A percentile compares a stretch with the other conserved stretches of the same genome.
Evolutionary conservation across 768 basidiomycete genomes (phyloP).

Genomic region (Tulasnella sp.): DNA sequence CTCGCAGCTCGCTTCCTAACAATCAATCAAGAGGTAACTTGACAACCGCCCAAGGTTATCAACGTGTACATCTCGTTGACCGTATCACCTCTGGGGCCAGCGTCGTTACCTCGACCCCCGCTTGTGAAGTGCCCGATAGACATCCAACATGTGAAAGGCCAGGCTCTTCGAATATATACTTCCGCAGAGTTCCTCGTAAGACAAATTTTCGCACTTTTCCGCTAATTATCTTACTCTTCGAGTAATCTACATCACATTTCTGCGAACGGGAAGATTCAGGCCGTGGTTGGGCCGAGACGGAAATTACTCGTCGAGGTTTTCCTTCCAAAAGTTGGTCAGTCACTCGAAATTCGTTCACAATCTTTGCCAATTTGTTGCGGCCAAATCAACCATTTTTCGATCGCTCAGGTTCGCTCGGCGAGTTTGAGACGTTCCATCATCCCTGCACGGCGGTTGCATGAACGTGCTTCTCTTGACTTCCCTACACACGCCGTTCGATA

Average conservation of each 20-base stretch:
- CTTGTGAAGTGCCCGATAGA: neutral
- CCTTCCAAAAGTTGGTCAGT: neutral
- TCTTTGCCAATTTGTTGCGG: too few relatives aligned
- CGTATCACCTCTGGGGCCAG: neutral
- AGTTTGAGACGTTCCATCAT: too few relatives aligned
- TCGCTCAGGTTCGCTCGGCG: too few relatives aligned
- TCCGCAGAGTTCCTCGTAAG: neutral
- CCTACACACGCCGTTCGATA: too few relatives aligned
- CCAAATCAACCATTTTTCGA: too few relatives aligned
- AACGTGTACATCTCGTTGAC: neutral
- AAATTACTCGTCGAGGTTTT: neutral
- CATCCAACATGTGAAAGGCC: neutral
- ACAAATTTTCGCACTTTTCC: neutral
- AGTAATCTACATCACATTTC: neutral
- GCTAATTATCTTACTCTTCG: neutral
- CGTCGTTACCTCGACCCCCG: slow-evolving; percentile 15
- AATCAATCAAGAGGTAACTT: neutral
- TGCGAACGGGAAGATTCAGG: too few relatives aligned
- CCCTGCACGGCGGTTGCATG: too few relatives aligned
- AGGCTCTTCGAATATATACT: slow-evolving; percentile 14
- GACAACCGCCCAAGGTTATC: slow-evolving; percentile 9
- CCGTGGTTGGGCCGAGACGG: neutral
- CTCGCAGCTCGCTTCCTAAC: neutral
- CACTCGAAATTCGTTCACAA: neutral
- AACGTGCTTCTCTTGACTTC: too few relatives aligned